Evolutionary conservation across 768 basidiomycete species (phyloP).

Genomic region (Tremella fuciformis): DNA sequence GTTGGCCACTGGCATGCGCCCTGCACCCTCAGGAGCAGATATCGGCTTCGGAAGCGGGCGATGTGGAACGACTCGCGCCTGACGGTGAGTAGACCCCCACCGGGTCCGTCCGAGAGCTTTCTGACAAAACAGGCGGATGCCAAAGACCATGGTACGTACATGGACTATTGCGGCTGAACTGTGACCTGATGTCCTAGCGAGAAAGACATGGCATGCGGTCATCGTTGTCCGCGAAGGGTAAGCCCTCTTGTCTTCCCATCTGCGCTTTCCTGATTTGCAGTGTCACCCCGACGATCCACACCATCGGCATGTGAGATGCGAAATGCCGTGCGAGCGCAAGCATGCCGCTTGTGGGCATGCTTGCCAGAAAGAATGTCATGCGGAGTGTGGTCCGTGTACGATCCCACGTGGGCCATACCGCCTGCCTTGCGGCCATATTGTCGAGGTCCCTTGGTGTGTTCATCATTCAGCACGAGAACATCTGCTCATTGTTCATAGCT

Average conservation of each 20-base stretch:
- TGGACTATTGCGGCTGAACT: background rate
- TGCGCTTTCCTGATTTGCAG: conserved; percentile 4
- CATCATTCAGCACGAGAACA: background rate
- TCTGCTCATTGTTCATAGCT: background rate
- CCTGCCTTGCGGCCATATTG: conserved; percentile 14
- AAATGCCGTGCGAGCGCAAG: background rate
- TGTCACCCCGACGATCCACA: conserved; percentile 16
- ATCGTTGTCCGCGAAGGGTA: conserved; percentile 16
- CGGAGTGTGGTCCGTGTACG: conserved; percentile 8
- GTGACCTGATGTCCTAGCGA: conserved; percentile 7
- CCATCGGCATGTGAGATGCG: conserved; percentile 8
- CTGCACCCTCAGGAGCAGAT: conserved; percentile 1
- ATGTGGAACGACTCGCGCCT: conserved; percentile 14
- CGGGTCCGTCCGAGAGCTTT: background rate
- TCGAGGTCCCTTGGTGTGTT: conserved; percentile 10
- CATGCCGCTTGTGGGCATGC: conserved; percentile 8
- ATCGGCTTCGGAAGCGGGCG: background rate
- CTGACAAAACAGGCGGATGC: conserved; percentile 14
- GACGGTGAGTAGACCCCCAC: conserved; percentile 12
- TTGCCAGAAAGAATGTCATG: conserved; percentile 7
- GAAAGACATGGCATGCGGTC: conserved; percentile 13
- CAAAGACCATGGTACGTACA: background rate
- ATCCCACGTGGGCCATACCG: background rate
- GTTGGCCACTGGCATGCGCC: conserved; percentile 14
- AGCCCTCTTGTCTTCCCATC: background rate